phyloP scores from a whole-genome alignment of 208 protist genomes.

The Acanthamoeba healyi region DNA sequence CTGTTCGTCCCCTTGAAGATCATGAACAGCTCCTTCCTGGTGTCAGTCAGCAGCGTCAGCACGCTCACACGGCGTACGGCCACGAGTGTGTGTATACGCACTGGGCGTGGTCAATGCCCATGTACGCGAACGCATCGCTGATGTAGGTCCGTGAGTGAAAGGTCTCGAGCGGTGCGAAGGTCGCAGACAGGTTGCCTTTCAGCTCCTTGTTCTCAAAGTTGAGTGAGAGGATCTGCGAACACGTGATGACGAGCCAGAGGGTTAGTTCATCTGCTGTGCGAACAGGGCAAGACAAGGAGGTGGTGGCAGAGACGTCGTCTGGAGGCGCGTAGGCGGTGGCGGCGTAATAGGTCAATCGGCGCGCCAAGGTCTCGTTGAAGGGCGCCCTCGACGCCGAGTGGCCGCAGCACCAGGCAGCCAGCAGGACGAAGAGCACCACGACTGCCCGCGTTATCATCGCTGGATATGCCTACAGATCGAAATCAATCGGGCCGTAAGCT shows the following conservation, averaged over 20 bases:
- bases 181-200: not conserved
- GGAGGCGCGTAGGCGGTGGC: not conserved
- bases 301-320: too few species aligned
- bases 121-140: not conserved
- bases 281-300: too few species aligned
- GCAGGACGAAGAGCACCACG: too few species aligned
- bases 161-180: not conserved
- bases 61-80: not conserved
- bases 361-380: not conserved
- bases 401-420: too few species aligned
- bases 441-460: too few species aligned
- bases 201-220: not conserved
- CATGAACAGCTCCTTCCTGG: not conserved
- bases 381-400: not conserved
- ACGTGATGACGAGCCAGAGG: too few species aligned
- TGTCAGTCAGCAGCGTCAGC: not conserved
- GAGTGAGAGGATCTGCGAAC: too few species aligned
- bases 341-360: not conserved
- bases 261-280: too few species aligned
- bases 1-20: not conserved
- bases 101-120: not conserved
- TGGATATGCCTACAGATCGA: too few species aligned
- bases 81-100: not conserved
- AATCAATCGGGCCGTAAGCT: too few species aligned
- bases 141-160: not conserved